Percentiles rank a stretch among this genome's conserved stretches.
These are phyloP conservation scores for Pyropia yezoensis DNA, from an alignment of 23 red algal species.

Conservation along the genomic window DNA sequence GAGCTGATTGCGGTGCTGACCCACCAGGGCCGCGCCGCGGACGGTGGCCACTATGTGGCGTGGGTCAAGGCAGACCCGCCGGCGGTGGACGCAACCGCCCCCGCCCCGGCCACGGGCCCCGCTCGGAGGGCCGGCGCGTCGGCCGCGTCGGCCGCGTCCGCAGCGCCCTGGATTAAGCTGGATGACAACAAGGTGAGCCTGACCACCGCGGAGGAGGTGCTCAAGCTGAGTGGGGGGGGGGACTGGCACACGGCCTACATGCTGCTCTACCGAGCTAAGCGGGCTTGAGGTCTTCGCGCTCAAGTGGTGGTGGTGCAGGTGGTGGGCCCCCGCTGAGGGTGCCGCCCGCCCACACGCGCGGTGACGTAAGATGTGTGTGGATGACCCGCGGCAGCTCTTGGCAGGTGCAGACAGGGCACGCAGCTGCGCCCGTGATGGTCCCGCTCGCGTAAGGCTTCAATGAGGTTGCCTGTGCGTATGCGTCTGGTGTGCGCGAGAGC, in stretches of 20 bases:
- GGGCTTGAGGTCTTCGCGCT: neutral
- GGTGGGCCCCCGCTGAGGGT: no score
- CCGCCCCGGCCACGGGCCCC: no score
- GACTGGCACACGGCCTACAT: slow-evolving; percentile 99
- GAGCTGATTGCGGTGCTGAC: slow-evolving; percentile 91
- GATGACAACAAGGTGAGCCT: slow-evolving; percentile 77
- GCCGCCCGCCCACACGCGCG: no score
- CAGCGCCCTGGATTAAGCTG: slow-evolving; percentile 68
- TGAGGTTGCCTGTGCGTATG: no score
- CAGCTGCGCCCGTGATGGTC: no score
- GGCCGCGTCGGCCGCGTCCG: slow-evolving; percentile 3
- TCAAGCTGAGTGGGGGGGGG: slow-evolving; percentile 74
- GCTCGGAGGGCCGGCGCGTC: no score
- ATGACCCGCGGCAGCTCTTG: no score
- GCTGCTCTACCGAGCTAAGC: slow-evolving; percentile 63
- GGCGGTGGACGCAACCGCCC: neutral
- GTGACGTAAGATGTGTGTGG: no score
- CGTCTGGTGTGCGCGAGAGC: no score
- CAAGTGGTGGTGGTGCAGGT: no score
- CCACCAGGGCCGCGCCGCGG: slow-evolving; percentile 88
- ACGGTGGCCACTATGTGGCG: slow-evolving; percentile 90
- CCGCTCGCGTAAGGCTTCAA: no score
- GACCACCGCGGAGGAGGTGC: slow-evolving; percentile 71
- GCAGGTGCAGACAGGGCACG: no score
- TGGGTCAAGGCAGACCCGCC: slow-evolving; percentile 33